Percentiles rank a stretch among this genome's conserved stretches.
These are phyloP conservation scores for Globisporangium spiculum DNA, from an alignment of 352 stramenopile species.

Conservation along the genomic window DNA sequence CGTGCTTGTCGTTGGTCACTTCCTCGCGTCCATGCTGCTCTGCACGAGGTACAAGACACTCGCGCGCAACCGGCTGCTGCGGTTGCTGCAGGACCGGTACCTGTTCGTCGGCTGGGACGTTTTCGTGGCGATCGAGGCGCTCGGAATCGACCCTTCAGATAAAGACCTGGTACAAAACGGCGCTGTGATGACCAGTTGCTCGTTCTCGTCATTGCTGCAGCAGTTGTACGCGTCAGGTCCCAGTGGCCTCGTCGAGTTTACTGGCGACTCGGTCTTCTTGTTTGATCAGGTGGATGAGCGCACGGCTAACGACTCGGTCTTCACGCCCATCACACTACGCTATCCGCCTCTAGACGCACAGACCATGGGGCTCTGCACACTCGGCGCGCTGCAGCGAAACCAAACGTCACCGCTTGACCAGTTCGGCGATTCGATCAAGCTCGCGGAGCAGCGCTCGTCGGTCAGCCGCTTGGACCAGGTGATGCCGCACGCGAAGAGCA, in stretches of 20 bases:
- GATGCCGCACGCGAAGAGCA: not conserved
- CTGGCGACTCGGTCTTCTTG: constrained; percentile 27
- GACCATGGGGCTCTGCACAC: not conserved
- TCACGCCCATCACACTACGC: not conserved
- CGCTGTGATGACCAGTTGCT: constrained; percentile 27
- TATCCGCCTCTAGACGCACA: not conserved
- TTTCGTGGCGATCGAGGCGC: constrained; percentile 26
- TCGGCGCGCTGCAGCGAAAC: not conserved
- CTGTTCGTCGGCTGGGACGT: constrained; percentile 50
- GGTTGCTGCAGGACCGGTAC: constrained; percentile 42
- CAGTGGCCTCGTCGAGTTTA: constrained; percentile 39
- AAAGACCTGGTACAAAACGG: constrained; percentile 19
- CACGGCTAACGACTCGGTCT: not conserved
- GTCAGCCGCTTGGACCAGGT: not conserved
- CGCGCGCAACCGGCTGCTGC: constrained; percentile 41
- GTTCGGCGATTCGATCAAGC: not conserved
- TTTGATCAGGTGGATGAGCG: not conserved
- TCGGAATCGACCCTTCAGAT: constrained; percentile 43
- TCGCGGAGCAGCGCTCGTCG: not conserved
- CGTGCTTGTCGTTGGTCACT: constrained; percentile 22
- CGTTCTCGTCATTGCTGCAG: constrained; percentile 37
- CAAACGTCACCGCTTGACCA: not conserved
- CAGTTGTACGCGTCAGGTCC: constrained; percentile 47
- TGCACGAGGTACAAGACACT: constrained; percentile 35
- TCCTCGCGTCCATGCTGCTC: constrained; percentile 27